Percentiles rank a stretch among this genome's conserved stretches.
Evolutionary conservation across 306 rosid species (phyloP).

Genomic region (Sicyos baderoa): DNA sequence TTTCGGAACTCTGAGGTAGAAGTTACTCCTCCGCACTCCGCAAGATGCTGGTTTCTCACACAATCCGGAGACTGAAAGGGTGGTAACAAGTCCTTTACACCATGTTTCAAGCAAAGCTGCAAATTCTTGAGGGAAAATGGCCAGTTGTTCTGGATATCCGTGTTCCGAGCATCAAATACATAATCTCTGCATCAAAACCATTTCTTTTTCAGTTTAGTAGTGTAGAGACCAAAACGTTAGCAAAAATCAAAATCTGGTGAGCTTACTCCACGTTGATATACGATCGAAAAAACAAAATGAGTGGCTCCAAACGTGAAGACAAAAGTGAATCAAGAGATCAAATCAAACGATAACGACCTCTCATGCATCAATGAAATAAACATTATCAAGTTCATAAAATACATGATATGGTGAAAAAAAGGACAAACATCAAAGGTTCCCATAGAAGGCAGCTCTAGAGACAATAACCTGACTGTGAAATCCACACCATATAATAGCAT

Average conservation of each 20-base stretch:
- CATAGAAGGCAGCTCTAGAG: not conserved
- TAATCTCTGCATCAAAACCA: conserved; percentile 39
- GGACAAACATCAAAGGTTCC: not conserved
- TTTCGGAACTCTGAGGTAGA: conserved; percentile 16
- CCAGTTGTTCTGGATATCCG: conserved; percentile 45
- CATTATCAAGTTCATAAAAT: not conserved
- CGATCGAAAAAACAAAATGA: not conserved
- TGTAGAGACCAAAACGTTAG: not conserved
- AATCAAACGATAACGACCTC: not conserved
- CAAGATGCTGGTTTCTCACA: conserved; percentile 27
- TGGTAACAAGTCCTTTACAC: conserved; percentile 45
- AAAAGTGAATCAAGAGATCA: conserved; percentile 7
- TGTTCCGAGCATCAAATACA: conserved; percentile 42
- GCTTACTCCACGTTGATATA: not conserved
- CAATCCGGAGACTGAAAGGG: conserved; percentile 39
- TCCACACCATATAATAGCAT: conserved; percentile 29
- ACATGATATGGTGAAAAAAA: not conserved
- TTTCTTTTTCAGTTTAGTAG: not conserved
- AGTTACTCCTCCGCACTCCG: conserved; percentile 24
- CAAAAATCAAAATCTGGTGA: not conserved
- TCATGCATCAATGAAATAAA: not conserved
- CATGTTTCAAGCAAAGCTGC: conserved; percentile 50
- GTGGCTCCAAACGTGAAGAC: not conserved
- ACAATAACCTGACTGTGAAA: conserved; percentile 21
- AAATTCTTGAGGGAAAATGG: conserved; percentile 44